phyloP scores from a whole-genome alignment of 2,329 filamentous ascomycete species.

The Anisogramma anomala region DNA sequence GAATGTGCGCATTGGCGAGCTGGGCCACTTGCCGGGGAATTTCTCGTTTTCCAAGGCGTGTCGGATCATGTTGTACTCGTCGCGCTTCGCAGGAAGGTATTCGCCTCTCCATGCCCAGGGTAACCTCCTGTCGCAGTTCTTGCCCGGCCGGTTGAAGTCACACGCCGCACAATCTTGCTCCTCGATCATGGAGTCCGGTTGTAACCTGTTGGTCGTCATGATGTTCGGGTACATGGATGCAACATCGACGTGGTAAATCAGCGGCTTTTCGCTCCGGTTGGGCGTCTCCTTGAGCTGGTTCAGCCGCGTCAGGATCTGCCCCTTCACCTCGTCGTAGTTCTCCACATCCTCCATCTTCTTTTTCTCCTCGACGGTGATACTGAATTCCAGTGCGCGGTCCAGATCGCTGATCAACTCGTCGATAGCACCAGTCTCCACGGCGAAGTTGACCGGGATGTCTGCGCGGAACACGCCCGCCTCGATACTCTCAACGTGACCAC shows the following conservation, averaged over 20 bases:
- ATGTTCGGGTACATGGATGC: conserved; percentile 99
- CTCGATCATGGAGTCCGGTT: conserved; percentile 97
- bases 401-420: conserved; percentile 81
- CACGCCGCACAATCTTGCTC: conserved; percentile 95
- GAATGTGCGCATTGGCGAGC: conserved; percentile 60
- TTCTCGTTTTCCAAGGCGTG: conserved; percentile 83
- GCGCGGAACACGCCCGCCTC: conserved; percentile 94
- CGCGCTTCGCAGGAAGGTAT: conserved; percentile 86
- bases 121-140: conserved; percentile 87
- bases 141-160: conserved; percentile 94
- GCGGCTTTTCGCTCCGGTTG: conserved; percentile 70
- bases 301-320: conserved; percentile 64
- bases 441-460: conserved; percentile 91
- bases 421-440: conserved; percentile 75
- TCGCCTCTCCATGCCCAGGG: conserved; percentile 99
- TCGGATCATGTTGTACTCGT: conserved; percentile 99
- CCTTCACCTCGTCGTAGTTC: conserved; percentile 76
- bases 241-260: conserved; percentile 97
- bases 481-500: conserved; percentile 97
- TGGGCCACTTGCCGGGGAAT: conserved; percentile 71
- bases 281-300: conserved; percentile 67
- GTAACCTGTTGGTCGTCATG: conserved; percentile 96
- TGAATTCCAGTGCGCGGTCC: conserved; percentile 81
- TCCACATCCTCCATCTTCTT: conserved; percentile 67
- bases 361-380: conserved; percentile 72